Evolutionary conservation across 2,329 filamentous ascomycete species (phyloP).

Genomic region (Phyllosticta citriasiana): DNA sequence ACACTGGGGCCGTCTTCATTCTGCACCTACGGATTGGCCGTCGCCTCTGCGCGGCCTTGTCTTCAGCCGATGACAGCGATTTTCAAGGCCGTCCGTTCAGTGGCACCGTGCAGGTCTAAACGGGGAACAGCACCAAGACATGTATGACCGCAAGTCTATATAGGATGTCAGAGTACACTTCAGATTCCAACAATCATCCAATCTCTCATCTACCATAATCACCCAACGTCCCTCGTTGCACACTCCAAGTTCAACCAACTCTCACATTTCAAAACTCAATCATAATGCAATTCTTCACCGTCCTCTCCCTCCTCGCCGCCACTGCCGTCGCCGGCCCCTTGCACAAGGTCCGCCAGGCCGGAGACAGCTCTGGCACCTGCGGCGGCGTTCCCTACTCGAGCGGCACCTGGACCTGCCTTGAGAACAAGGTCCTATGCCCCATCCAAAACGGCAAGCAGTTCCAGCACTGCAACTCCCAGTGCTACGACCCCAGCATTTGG

Average conservation of each 20-base stretch:
- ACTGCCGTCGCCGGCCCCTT: background rate
- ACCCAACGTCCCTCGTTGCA: background rate
- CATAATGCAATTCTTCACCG: constrained; percentile 7
- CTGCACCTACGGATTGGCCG: background rate
- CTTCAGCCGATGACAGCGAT: background rate
- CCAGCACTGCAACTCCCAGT: background rate
- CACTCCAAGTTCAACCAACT: background rate
- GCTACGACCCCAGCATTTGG: constrained; percentile 7
- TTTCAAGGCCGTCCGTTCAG: background rate
- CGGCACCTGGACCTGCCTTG: background rate
- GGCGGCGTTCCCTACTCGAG: background rate
- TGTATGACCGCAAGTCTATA: background rate
- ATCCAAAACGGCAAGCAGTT: background rate
- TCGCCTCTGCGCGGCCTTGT: background rate
- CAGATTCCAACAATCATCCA: background rate
- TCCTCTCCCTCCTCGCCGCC: constrained; percentile 2
- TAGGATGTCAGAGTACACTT: background rate
- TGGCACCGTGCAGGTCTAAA: background rate
- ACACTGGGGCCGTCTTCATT: background rate
- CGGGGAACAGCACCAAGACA: background rate
- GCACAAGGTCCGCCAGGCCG: background rate
- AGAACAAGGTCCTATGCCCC: constrained; percentile 2
- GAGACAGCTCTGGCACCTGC: background rate
- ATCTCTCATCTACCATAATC: background rate
- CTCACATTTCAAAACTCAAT: background rate